Evolutionary conservation across 495 filamentous ascomycete genomes (phyloP), one percentile per base, ranked within the genome.

Genomic region (Talaromyces ruber): DNA sequence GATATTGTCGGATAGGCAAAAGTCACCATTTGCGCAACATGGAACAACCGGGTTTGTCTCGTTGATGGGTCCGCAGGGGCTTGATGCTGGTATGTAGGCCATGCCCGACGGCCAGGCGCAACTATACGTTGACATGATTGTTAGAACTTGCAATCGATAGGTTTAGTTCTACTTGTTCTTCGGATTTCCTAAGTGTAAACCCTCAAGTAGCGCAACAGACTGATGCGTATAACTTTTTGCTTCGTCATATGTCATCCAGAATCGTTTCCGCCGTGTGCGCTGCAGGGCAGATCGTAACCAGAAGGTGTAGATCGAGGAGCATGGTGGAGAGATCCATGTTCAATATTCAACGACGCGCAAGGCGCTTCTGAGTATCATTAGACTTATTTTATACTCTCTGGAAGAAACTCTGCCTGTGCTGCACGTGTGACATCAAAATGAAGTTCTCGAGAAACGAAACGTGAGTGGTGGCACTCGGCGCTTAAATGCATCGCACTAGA

Each of bases 1-100:
- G 22, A 60, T 37, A 50, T 60, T 60, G 37, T 60, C 18, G 29
- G 58, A 60, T 5, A 60, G 58, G 51, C 58, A 60, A 24, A n/a
- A 60, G 16, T 60, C 58, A 28, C 58, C 58, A 6, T 43, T 18
- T 21, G 43, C 58, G 26, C 58, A 60, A 47, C 58, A 60, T 1
- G 58, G 37, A 24, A 60, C 37, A 14, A 47, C 58, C 4, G 37
- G 22, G n/a, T 39, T 47, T 43, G 58, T 60, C 58, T 60, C n/a
- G 22, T 60, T 60, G 1, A 60, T 43, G 21, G 58, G 58, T 22
- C 58, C 58, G 39, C 58, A 60, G 12, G 58, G 58, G 24, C 51
- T 54, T 54, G 51, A 54, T 6, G 51, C 9, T 25, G 51, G 51
- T 29, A 54, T 29, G 12, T 25, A 54, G 4, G 26, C 24, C 21